These are phyloP conservation scores for Cajanus cajan DNA, from an alignment of 306 rosid species.

Conservation along the genomic window DNA sequence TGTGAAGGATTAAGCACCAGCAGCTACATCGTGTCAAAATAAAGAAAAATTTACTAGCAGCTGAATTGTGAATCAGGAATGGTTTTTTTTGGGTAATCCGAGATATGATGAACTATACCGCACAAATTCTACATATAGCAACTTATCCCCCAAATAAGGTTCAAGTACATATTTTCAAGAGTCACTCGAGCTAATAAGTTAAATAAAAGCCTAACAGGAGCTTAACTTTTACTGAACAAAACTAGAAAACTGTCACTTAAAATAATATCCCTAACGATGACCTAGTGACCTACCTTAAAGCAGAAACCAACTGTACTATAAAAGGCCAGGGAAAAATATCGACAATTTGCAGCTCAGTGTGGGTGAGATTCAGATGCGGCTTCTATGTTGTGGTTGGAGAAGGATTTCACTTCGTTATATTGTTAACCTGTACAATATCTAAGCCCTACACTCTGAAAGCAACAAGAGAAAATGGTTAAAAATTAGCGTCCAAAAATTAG, in stretches of 20 bases:
- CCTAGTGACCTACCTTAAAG: not conserved
- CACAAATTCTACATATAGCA: conserved; percentile 8
- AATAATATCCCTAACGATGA: not conserved
- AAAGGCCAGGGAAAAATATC: conserved; percentile 20
- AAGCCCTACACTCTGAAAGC: conserved; percentile 35
- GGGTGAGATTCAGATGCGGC: conserved; percentile 17
- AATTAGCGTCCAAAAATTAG: conserved; percentile 21
- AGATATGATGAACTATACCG: not conserved
- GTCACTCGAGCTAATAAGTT: not conserved
- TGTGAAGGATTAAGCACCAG: not conserved
- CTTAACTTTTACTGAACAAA: conserved; percentile 4
- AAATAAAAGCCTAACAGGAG: not conserved
- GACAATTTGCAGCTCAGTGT: conserved; percentile 23
- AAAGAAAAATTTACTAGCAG: not conserved
- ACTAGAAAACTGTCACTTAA: not conserved
- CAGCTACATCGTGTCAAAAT: not conserved
- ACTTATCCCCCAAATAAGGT: conserved; percentile 6
- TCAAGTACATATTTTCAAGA: not conserved
- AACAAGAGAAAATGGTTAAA: conserved; percentile 3
- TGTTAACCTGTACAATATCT: conserved; percentile 41
- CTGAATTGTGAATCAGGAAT: not conserved
- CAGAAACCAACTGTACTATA: not conserved
- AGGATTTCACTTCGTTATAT: not conserved
- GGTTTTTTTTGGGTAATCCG: not conserved
- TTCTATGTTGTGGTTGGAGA: conserved; percentile 8